A percentile compares a stretch with the other conserved stretches of the same genome.
phyloP scores from a whole-genome alignment of 1,139 yeast genomes.

The Suhomyces wounanorum region DNA sequence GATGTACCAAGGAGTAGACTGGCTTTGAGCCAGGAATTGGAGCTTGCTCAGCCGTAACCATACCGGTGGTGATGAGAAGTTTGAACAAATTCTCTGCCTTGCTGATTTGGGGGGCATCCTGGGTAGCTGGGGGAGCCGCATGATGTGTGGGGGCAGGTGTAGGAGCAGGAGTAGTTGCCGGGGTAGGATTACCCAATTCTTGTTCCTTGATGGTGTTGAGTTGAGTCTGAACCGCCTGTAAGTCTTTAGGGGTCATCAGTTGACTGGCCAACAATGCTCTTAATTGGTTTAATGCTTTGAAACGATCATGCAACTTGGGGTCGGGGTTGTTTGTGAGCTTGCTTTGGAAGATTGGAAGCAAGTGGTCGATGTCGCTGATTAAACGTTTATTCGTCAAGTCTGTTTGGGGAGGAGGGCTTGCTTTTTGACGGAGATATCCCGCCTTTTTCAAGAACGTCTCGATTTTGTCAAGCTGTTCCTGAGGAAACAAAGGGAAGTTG shows the following conservation, averaged over 20 bases:
- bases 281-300: slow-evolving; percentile 48
- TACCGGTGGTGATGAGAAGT: slow-evolving; percentile 38
- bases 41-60: slow-evolving; percentile 44
- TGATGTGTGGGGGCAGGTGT: slow-evolving; percentile 11
- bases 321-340: slow-evolving; percentile 35
- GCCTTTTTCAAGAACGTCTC: slow-evolving; percentile 67
- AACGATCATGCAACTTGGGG: slow-evolving; percentile 36
- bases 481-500: slow-evolving; percentile 70
- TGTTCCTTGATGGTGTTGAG: slow-evolving; percentile 39
- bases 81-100: slow-evolving; percentile 27
- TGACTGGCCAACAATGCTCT: slow-evolving; percentile 39
- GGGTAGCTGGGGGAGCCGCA: slow-evolving; percentile 13
- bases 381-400: slow-evolving; percentile 29
- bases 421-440: slow-evolving; percentile 21
- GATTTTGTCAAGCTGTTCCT: slow-evolving; percentile 67
- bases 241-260: slow-evolving; percentile 43
- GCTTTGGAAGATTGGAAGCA: slow-evolving; percentile 40
- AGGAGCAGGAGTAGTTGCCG: slow-evolving; percentile 16
- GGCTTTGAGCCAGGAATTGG: slow-evolving; percentile 47
- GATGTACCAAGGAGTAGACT: slow-evolving; percentile 38
- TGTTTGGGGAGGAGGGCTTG: slow-evolving; percentile 1
- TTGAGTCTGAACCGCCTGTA: slow-evolving; percentile 42
- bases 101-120: not conserved
- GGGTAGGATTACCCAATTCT: slow-evolving; percentile 24
- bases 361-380: slow-evolving; percentile 47